phyloP scores from a whole-genome alignment of 2,329 filamentous ascomycete species.

The Colletotrichum paranaense region DNA sequence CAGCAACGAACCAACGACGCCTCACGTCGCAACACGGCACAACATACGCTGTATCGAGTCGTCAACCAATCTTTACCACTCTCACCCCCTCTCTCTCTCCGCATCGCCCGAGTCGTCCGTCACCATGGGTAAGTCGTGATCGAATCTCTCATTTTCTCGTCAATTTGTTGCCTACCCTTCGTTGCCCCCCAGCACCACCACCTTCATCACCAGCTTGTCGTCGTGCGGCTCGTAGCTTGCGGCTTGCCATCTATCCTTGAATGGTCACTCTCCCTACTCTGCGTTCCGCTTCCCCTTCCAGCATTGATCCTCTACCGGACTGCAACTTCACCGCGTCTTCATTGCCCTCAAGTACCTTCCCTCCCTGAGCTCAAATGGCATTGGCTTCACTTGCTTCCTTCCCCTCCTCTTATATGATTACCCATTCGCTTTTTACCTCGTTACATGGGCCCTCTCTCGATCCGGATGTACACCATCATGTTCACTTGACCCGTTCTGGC shows the following conservation, averaged over 20 bases:
- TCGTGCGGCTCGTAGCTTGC: background rate
- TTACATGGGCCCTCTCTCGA: background rate
- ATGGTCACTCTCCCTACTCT: background rate
- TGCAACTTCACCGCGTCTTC: background rate
- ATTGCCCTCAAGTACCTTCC: background rate
- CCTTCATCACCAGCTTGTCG: background rate
- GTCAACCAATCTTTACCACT: background rate
- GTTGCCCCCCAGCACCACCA: background rate
- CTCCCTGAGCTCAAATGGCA: background rate
- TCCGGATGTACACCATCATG: background rate
- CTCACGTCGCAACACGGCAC: slow-evolving; percentile 4
- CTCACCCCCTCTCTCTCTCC: background rate
- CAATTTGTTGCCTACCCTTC: background rate
- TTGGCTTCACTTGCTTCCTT: background rate
- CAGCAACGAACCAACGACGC: background rate
- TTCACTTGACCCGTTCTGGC: background rate
- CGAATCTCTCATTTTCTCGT: background rate
- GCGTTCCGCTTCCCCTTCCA: background rate
- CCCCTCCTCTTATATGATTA: background rate
- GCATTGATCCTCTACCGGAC: background rate
- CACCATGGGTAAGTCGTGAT: slow-evolving; percentile 6
- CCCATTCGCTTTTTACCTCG: background rate
- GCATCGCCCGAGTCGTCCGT: background rate
- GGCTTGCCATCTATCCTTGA: background rate
- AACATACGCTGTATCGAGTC: background rate